These are phyloP conservation scores for Lumnitzera racemosa DNA, from an alignment of 345 rosid species.

Conservation along the genomic window DNA sequence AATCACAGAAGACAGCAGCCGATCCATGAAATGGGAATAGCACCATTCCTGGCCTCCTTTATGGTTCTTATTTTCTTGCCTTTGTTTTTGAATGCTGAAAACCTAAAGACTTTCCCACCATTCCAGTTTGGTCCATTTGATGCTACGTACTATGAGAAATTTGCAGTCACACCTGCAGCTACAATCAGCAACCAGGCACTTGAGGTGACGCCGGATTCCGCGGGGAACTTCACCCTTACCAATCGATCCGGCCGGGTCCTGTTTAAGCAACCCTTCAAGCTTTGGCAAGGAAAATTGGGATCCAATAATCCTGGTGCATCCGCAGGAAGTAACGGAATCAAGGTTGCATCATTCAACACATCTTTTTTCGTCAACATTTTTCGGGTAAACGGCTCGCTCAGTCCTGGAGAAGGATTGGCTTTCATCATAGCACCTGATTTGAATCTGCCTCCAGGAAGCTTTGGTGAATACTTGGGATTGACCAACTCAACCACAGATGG, in stretches of 20 bases:
- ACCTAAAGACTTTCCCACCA: too few relatives aligned
- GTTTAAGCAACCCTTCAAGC: conserved; percentile 11
- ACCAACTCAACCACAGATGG: conserved; percentile 32
- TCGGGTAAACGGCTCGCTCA: conserved; percentile 1
- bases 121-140: conserved; percentile 21
- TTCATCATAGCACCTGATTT: conserved; percentile 30
- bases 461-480: conserved; percentile 28
- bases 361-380: conserved; percentile 26
- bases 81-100: too few relatives aligned
- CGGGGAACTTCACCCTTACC: conserved; percentile 9
- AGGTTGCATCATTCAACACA: conserved; percentile 30
- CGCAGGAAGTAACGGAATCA: not conserved
- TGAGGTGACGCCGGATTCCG: conserved; percentile 35
- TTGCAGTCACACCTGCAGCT: conserved; percentile 9
- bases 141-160: conserved; percentile 9
- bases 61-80: too few relatives aligned
- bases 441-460: conserved; percentile 13
- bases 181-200: conserved; percentile 24
- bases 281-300: conserved; percentile 11
- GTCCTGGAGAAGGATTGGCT: conserved; percentile 30
- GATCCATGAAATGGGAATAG: too few relatives aligned
- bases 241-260: conserved; percentile 25
- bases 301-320: too few relatives aligned
- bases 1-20: too few relatives aligned
- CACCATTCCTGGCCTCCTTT: too few relatives aligned